Percentiles rank a stretch among this genome's conserved stretches.
These are phyloP conservation scores for Staphylotrichum tortipilum DNA, from an alignment of 495 filamentous ascomycete genomes.

Conservation along the genomic window DNA sequence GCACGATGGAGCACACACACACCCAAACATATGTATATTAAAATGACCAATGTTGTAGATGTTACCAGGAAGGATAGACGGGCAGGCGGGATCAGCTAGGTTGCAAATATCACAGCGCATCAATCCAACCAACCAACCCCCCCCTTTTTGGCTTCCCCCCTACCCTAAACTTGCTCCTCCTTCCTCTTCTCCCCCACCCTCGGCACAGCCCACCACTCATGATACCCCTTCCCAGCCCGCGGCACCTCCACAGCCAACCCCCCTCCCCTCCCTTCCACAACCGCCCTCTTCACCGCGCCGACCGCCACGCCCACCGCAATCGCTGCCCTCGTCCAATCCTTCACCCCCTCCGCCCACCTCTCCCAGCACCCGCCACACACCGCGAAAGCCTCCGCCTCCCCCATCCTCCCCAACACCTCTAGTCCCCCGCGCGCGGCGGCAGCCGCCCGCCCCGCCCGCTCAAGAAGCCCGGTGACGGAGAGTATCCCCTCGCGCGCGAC, in stretches of 20 bases:
- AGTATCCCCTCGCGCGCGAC: slow-evolving; percentile 30
- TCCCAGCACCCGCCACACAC: slow-evolving; percentile 38
- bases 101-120: too few relatives aligned
- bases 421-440: slow-evolving; percentile 55
- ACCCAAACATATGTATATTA: too few relatives aligned
- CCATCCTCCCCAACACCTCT: slow-evolving; percentile 48
- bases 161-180: too few relatives aligned
- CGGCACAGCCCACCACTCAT: slow-evolving; percentile 75
- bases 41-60: too few relatives aligned
- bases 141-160: too few relatives aligned
- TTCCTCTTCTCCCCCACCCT: slow-evolving; percentile 36
- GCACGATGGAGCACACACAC: too few relatives aligned
- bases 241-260: slow-evolving; percentile 48
- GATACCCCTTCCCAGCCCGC: slow-evolving; percentile 47
- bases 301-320: slow-evolving; percentile 60
- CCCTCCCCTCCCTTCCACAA: slow-evolving; percentile 26
- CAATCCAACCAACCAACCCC: too few relatives aligned
- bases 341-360: slow-evolving; percentile 50
- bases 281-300: slow-evolving; percentile 42
- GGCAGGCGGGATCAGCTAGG: too few relatives aligned
- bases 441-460: slow-evolving; percentile 51
- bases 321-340: slow-evolving; percentile 53
- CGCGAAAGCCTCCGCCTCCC: slow-evolving; percentile 37
- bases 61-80: too few relatives aligned
- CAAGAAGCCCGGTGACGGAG: slow-evolving; percentile 40